Conservation (phyloP, 257 asterid species). For the Solanum chaucha region DNA sequence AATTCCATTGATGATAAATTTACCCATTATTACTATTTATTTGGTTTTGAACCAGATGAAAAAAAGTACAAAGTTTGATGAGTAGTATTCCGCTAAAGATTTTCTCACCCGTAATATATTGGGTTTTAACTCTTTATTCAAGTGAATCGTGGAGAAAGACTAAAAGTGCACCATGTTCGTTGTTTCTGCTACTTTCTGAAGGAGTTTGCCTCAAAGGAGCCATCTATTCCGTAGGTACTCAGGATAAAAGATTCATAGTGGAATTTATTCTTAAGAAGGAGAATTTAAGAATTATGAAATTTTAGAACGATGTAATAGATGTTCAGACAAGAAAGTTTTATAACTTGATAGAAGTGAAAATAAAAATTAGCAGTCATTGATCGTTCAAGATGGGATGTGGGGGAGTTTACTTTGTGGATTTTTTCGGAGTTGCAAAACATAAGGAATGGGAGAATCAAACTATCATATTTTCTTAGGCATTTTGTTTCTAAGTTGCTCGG, state of each 20-base stretch:
- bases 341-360: neutral
- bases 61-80: neutral
- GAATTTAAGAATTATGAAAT: no score
- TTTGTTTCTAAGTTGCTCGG: no score
- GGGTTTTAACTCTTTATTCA: neutral
- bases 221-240: neutral
- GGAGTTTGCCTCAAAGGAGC: neutral
- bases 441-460: no score
- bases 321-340: no score
- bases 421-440: no score
- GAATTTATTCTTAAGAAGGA: no score
- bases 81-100: neutral
- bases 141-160: neutral
- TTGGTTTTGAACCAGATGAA: neutral
- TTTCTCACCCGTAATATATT: neutral
- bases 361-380: neutral
- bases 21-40: neutral
- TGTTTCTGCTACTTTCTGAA: neutral
- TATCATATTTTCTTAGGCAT: no score
- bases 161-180: neutral
- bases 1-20: neutral
- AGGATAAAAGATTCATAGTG: neutral
- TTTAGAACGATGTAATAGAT: neutral
- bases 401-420: neutral
- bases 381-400: neutral